Base-by-base conservation (phyloP, 495 filamentous ascomycete genomes). In the Xeromyces bisporus region DNA sequence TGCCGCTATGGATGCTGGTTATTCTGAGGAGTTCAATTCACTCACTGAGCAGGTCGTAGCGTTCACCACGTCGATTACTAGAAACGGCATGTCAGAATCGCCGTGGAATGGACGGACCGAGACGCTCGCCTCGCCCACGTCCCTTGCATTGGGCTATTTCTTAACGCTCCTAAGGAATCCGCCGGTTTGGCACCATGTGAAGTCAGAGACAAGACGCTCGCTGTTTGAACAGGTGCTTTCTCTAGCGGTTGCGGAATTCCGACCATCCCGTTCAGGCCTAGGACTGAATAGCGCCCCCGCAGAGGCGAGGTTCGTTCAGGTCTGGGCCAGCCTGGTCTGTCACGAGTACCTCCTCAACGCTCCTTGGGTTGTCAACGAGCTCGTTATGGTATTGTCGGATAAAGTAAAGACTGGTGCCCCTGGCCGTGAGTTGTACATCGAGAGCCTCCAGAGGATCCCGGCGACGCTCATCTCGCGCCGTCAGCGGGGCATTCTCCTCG, bases 341-440 rank as follows among this genome's bases (percentile, higher is more conserved):
- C 53, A 62, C 25, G 60, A 64, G 25, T 64, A 64, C 32, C 47
- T 64, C 23, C 48, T 59, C 20, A 51, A 46, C 17, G 42, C 48
- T 2, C 56, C 56, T 8, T 36, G 31, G 7, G 43, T 64, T 30
- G 51, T 51, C 7, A 35, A 39, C 12, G 58, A 60, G 31, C 20
- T 64, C 18, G 42, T 48, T 13, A 34, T 39, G 24, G 40, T 63
- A 2, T 40, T 63, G 6, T 53, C 47, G n/a, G 43, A 50, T 15
- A 44, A 39, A 21, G 38, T 56, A 16, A 48, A 60, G 32, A 42
- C 43, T 15, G 51, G 57, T 23, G 26, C 31, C 12, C 21, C 40
- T 9, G 49, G 54, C 23, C 48, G 49, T 10, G 41, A 46, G 29
- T 45, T 62, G 10, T 49, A 47, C 24, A 38, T 60, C 16, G 52